These are phyloP conservation scores for Phylloboletellus chloephorus DNA, from an alignment of 1,284 basidiomycete genomes.

Conservation along the genomic window DNA sequence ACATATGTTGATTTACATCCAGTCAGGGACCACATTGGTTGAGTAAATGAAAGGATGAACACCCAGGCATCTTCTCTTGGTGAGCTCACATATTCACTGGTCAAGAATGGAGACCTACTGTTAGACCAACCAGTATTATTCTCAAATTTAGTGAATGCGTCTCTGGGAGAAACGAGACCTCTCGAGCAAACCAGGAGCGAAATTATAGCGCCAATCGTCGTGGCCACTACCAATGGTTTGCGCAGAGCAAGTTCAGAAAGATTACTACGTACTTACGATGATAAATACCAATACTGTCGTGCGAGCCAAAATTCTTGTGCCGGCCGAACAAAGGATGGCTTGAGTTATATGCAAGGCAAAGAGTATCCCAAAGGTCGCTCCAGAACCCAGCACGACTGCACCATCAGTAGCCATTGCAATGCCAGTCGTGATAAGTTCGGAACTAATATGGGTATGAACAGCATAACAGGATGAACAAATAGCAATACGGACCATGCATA, in stretches of 20 bases:
- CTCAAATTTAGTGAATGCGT: constrained; percentile 61
- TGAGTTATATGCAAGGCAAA: constrained; percentile 54
- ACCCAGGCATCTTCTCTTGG: constrained; percentile 36
- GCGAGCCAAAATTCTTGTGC: constrained; percentile 56
- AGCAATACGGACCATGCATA: constrained; percentile 48
- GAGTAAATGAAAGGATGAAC: constrained; percentile 22
- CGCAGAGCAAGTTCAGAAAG: not conserved
- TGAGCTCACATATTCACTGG: not conserved
- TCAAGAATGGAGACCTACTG: constrained; percentile 34
- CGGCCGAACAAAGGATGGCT: constrained; percentile 63
- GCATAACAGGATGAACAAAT: not conserved
- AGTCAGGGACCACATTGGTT: constrained; percentile 24
- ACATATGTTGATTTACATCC: constrained; percentile 16
- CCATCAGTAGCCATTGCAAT: constrained; percentile 55
- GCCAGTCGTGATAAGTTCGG: constrained; percentile 66
- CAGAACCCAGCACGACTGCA: constrained; percentile 41
- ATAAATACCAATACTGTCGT: constrained; percentile 58
- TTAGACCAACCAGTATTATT: constrained; percentile 63
- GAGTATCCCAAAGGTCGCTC: constrained; percentile 59
- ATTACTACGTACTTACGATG: constrained; percentile 44
- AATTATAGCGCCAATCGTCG: constrained; percentile 51
- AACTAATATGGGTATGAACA: constrained; percentile 26
- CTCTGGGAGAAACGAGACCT: constrained; percentile 50
- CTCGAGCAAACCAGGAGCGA: constrained; percentile 49
- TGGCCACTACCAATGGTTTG: constrained; percentile 39